Conservation (phyloP, 176 grass and related monocot species). For the Triticum turgidum region DNA sequence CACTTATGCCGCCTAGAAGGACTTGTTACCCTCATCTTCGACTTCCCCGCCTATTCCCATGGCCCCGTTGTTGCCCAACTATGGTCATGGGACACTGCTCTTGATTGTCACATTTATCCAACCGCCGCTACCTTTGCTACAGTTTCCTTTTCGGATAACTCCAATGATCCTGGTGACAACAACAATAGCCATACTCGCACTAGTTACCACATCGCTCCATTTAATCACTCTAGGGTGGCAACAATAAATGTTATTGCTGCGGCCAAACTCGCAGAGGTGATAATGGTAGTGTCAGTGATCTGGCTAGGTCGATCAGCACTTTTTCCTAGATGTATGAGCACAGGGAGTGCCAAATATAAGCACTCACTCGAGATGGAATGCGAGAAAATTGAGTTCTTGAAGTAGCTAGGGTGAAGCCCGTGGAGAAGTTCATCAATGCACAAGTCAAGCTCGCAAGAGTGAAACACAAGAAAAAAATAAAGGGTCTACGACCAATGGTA, state of each 20-base stretch:
- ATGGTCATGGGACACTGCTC: slow-evolving; percentile 21
- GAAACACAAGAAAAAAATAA: slow-evolving; percentile 41
- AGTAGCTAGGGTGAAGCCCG: slow-evolving; percentile 69
- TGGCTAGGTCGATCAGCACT: slow-evolving; percentile 21
- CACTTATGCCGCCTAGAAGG: neutral
- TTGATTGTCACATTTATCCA: slow-evolving; percentile 45
- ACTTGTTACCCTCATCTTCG: neutral
- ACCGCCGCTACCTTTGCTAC: slow-evolving; percentile 25
- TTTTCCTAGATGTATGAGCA: neutral
- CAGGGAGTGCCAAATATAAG: neutral
- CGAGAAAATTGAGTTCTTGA: slow-evolving; percentile 70
- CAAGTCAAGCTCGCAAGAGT: slow-evolving; percentile 76
- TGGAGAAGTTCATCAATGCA: slow-evolving; percentile 82
- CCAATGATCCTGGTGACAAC: slow-evolving; percentile 30
- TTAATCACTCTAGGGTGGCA: slow-evolving; percentile 29
- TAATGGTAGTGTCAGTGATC: slow-evolving; percentile 48
- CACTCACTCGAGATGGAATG: slow-evolving; percentile 75
- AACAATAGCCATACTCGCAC: slow-evolving; percentile 25
- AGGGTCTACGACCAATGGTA: slow-evolving; percentile 23
- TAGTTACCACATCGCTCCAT: slow-evolving; percentile 38
- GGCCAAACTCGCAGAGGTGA: slow-evolving; percentile 12
- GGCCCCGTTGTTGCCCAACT: slow-evolving; percentile 30
- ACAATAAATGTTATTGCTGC: neutral
- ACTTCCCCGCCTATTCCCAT: slow-evolving; percentile 33
- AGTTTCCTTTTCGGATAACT: slow-evolving; percentile 34